A percentile compares a stretch with the other conserved stretches of the same genome.
phyloP scores from a whole-genome alignment of 352 stramenopile genomes.

The Pythium angustatum region DNA sequence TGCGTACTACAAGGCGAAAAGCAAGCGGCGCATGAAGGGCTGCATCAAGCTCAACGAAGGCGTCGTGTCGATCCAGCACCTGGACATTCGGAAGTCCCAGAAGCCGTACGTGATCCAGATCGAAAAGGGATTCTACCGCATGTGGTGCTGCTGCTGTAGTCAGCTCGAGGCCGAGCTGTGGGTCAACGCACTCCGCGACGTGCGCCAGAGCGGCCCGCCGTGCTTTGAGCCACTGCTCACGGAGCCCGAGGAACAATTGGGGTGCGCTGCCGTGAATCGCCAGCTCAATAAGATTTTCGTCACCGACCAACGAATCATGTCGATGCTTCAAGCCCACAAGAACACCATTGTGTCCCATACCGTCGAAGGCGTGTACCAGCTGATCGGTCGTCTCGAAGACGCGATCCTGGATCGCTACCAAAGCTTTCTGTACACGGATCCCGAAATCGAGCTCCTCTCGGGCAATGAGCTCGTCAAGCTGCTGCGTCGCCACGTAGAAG shows the following conservation, averaged over 20 bases:
- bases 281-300: slow-evolving; percentile 86
- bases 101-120: slow-evolving; percentile 83
- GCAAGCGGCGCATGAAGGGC: slow-evolving; percentile 76
- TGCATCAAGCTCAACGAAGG: slow-evolving; percentile 84
- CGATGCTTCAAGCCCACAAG: slow-evolving; percentile 59
- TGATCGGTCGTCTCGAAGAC: slow-evolving; percentile 67
- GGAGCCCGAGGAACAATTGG: slow-evolving; percentile 52
- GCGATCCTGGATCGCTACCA: slow-evolving; percentile 70
- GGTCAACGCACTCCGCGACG: slow-evolving; percentile 62
- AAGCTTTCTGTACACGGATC: slow-evolving; percentile 60
- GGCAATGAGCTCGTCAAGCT: slow-evolving; percentile 76
- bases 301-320: slow-evolving; percentile 53
- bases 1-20: slow-evolving; percentile 82
- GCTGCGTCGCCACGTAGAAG: slow-evolving; percentile 75
- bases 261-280: slow-evolving; percentile 49
- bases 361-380: slow-evolving; percentile 51
- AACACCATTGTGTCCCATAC: slow-evolving; percentile 46
- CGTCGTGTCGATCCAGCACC: slow-evolving; percentile 78
- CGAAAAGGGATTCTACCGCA: slow-evolving; percentile 82
- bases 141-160: slow-evolving; percentile 79
- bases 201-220: slow-evolving; percentile 42
- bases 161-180: slow-evolving; percentile 81
- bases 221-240: slow-evolving; percentile 74
- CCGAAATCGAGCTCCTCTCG: slow-evolving; percentile 60
- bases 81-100: slow-evolving; percentile 63